These are phyloP conservation scores for Nadsonia starkeyi-henricii DNA, from an alignment of 1,139 yeast species.

Conservation along the genomic window DNA sequence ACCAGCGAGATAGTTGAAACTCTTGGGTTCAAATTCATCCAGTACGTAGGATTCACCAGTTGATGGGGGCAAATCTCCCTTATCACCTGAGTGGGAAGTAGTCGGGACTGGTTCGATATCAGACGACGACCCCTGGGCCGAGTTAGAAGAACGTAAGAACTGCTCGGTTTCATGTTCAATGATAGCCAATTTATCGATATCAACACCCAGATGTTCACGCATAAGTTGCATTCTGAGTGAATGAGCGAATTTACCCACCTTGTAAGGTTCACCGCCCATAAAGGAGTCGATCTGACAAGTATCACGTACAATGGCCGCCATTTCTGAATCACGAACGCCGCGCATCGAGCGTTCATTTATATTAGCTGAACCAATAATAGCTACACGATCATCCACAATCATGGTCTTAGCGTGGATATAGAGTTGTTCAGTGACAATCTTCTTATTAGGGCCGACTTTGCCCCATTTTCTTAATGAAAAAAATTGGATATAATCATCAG, in stretches of 20 bases:
- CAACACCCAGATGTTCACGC: slow-evolving; percentile 94
- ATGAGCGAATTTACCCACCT: slow-evolving; percentile 82
- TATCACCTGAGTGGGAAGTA: background rate
- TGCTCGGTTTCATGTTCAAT: slow-evolving; percentile 42
- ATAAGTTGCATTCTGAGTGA: slow-evolving; percentile 77
- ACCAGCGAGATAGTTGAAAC: slow-evolving; percentile 83
- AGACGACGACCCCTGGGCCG: background rate
- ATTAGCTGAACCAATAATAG: slow-evolving; percentile 92
- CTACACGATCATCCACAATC: slow-evolving; percentile 88
- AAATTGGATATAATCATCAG: slow-evolving; percentile 84
- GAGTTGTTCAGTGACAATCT: slow-evolving; percentile 75
- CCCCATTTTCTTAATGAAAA: slow-evolving; percentile 95
- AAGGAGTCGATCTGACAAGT: slow-evolving; percentile 55
- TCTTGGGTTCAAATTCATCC: slow-evolving; percentile 22
- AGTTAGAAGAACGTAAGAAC: slow-evolving; percentile 2
- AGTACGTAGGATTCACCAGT: background rate
- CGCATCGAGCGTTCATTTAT: slow-evolving; percentile 92
- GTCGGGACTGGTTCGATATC: slow-evolving; percentile 1
- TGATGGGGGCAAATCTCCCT: background rate
- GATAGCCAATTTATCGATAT: slow-evolving; percentile 73
- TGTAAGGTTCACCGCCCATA: slow-evolving; percentile 73
- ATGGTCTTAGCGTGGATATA: slow-evolving; percentile 87
- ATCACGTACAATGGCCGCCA: slow-evolving; percentile 80
- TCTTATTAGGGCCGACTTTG: slow-evolving; percentile 61
- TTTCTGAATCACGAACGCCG: slow-evolving; percentile 87